Evolutionary conservation across 345 rosid species (phyloP).

Genomic region (Gossypium turneri): DNA sequence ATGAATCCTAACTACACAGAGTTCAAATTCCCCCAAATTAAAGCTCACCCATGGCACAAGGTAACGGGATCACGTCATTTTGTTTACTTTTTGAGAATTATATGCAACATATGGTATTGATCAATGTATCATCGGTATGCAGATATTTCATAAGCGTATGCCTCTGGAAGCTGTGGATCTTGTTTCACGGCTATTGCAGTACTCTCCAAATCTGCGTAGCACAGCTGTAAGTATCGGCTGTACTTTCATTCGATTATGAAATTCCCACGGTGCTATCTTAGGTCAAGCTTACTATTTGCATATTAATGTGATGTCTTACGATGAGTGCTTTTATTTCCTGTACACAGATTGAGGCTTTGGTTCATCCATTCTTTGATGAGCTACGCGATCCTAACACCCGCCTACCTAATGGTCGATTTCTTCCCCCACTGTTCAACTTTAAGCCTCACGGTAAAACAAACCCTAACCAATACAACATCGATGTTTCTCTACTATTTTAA

Average conservation of each 20-base stretch:
- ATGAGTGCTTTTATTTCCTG: background rate
- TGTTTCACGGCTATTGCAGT: conserved; percentile 89
- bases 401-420: conserved; percentile 80
- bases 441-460: conserved; percentile 70
- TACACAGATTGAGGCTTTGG: conserved; percentile 81
- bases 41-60: conserved; percentile 99
- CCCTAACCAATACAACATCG: background rate
- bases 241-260: background rate
- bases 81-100: background rate
- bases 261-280: background rate
- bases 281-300: background rate
- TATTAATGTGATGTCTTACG: background rate
- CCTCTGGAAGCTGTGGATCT: conserved; percentile 98
- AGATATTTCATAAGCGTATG: conserved; percentile 96
- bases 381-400: conserved; percentile 76
- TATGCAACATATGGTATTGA: background rate
- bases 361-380: conserved; percentile 95
- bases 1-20: conserved; percentile 99
- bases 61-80: conserved; percentile 26
- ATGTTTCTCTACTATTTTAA: background rate
- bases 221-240: conserved; percentile 62
- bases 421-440: conserved; percentile 94
- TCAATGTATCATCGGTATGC: conserved; percentile 16
- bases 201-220: conserved; percentile 92
- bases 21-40: conserved; percentile 95